Percentiles rank a stretch among this genome's conserved stretches.
Conservation (phyloP, 2,329 filamentous ascomycete genomes). For the Colletotrichum sp. region DNA sequence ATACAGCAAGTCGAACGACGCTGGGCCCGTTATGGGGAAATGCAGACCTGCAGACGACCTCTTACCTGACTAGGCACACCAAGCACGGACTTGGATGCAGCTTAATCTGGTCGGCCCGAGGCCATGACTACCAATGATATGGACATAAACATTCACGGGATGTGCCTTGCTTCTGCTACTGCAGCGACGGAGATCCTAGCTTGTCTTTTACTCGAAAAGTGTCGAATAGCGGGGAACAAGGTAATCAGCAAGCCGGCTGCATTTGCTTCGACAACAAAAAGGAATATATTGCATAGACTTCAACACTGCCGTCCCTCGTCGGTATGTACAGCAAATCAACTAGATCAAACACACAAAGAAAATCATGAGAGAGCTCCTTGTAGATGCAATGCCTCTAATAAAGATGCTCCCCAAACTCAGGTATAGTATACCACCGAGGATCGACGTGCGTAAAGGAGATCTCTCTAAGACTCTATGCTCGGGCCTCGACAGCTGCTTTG, state of each 20-base stretch:
- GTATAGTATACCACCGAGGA: neutral
- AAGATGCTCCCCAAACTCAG: neutral
- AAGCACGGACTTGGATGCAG: neutral
- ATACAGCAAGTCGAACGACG: neutral
- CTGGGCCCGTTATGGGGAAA: neutral
- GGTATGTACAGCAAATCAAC: neutral
- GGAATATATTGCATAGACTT: neutral
- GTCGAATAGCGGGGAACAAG: rapidly evolving
- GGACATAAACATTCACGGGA: neutral
- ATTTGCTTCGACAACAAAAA: neutral
- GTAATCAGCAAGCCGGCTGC: neutral
- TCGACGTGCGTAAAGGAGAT: slow-evolving; percentile 3
- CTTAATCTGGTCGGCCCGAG: neutral
- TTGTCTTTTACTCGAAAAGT: neutral
- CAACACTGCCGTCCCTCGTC: neutral
- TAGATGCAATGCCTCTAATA: slow-evolving; percentile 16
- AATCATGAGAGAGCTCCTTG: neutral
- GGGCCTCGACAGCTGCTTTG: slow-evolving; percentile 43
- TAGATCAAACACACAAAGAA: neutral
- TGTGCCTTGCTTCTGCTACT: neutral
- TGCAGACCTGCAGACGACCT: neutral
- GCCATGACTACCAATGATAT: neutral
- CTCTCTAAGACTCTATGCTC: slow-evolving; percentile 18
- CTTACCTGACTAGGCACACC: neutral
- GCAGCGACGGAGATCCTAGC: neutral